Evolutionary conservation across 2,329 filamentous ascomycete species (phyloP).

Genomic region (Tolypocladium inflatum): DNA sequence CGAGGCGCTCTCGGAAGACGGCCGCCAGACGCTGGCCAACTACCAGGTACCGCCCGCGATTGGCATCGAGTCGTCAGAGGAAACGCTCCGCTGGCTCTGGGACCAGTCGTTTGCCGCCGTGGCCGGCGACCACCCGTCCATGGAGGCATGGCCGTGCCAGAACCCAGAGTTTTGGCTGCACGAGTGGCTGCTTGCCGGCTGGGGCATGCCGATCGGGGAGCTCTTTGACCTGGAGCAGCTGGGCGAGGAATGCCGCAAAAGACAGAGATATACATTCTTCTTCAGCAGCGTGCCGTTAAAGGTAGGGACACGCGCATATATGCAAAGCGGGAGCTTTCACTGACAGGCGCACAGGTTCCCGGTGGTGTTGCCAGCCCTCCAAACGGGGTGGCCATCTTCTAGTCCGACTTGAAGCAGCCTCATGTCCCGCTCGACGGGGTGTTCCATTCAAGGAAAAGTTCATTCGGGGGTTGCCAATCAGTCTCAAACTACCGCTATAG

Average conservation of each 20-base stretch:
- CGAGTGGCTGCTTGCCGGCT: slow-evolving; percentile 37
- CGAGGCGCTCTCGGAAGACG: slow-evolving; percentile 22
- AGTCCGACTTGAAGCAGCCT: not conserved
- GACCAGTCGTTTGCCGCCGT: slow-evolving; percentile 44
- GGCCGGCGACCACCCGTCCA: slow-evolving; percentile 42
- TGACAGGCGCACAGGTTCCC: slow-evolving; percentile 12
- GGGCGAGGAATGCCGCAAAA: slow-evolving; percentile 19
- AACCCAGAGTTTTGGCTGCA: slow-evolving; percentile 24
- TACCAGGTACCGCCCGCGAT: slow-evolving; percentile 17
- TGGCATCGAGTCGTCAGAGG: slow-evolving; percentile 38
- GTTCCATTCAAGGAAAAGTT: too few species aligned
- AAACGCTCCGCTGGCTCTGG: slow-evolving; percentile 47
- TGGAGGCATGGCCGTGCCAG: slow-evolving; percentile 38
- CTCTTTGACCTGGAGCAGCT: slow-evolving; percentile 35
- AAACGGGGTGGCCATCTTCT: slow-evolving; percentile 29
- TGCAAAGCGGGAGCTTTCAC: not conserved
- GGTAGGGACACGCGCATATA: slow-evolving; percentile 2
- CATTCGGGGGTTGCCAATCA: too few species aligned
- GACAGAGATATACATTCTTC: slow-evolving; percentile 28
- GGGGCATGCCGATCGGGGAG: slow-evolving; percentile 42
- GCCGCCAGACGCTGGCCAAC: slow-evolving; percentile 25
- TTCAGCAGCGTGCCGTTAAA: slow-evolving; percentile 27
- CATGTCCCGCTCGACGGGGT: too few species aligned
- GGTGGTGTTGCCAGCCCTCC: slow-evolving; percentile 28
- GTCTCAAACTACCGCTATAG: not conserved